Base-by-base conservation (phyloP, 2,329 filamentous ascomycete genomes). In the Cryphonectria carpinicola region DNA sequence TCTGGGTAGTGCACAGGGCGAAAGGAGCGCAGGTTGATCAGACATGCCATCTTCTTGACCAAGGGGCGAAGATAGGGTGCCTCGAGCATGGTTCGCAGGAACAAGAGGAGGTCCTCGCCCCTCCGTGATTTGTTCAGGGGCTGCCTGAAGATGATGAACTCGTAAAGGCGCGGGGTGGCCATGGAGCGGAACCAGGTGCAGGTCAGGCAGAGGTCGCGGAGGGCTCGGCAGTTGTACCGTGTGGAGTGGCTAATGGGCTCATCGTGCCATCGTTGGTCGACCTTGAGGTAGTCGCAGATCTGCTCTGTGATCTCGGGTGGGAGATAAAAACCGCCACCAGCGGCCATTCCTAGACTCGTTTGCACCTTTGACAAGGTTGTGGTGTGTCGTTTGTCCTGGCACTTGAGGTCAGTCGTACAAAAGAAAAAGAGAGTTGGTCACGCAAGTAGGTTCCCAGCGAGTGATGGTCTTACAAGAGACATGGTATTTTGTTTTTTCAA, bases 81-180 rank as follows among this genome's bases (percentile, higher is more conserved):
- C 14, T 58, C 54, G 25, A 58, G 54, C 54, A 58, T 58, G 25
- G 54, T 58, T 17, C 54, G 25, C 54, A 32, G 25, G 28, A 58
- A 58, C 14, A 58, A 19, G 0, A 58, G 25, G 25, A 58, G 54
- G 17, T 58, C 54, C 54, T 58, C 25, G 5, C 54, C 54, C 28
- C 54, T 32, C 5, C 54, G 54, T 17, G 54, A 32, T 13, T 58
- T 58, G 14, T 58, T 19, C 25, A 58, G 5, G 28, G 54, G 54
- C 54, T 32, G 25, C 14, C 25, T 67, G 52, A 67, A 37, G n/a
- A 58, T 58, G 39, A 67, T 22, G 17, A 22, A 67, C 2, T 58
- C 1, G 37, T 67, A 67, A 1, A 67, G 54, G 14, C 25, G 1
- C 19, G 54, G 65, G 19, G 65, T 67, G 25, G 58, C 65, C 17